A percentile compares a stretch with the other conserved stretches of the same genome.
These are phyloP conservation scores for Endotrypanum monterogeii DNA, from an alignment of 208 protist genomes.

Conservation along the genomic window DNA sequence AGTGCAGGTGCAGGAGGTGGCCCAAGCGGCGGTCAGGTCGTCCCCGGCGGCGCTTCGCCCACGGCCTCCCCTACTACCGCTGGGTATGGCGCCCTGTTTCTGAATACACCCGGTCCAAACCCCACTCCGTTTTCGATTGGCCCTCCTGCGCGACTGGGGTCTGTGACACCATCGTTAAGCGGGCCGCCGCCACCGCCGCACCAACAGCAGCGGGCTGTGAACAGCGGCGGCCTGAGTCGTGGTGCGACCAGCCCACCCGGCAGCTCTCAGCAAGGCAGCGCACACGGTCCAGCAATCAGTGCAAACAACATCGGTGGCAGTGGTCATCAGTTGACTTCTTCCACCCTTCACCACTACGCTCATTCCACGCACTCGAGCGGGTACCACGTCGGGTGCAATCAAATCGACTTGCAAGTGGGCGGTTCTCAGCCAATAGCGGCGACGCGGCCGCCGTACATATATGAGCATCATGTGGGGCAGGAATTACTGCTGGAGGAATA, in stretches of 20 bases:
- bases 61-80: slow-evolving; percentile 6
- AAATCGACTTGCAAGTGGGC: slow-evolving; percentile 9
- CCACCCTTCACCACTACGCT: slow-evolving; percentile 11
- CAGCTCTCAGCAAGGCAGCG: slow-evolving; percentile 22
- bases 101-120: neutral
- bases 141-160: neutral
- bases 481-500: slow-evolving; percentile 71
- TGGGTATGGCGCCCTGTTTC: slow-evolving; percentile 9
- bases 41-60: neutral
- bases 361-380: slow-evolving; percentile 7
- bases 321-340: slow-evolving; percentile 16
- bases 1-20: neutral
- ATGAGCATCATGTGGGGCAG: slow-evolving; percentile 64
- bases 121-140: neutral
- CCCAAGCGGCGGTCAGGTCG: neutral
- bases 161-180: neutral
- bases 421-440: slow-evolving; percentile 3
- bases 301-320: neutral
- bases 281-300: neutral
- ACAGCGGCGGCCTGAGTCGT: slow-evolving; percentile 3
- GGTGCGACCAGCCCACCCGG: slow-evolving; percentile 16
- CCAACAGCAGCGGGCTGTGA: slow-evolving; percentile 2
- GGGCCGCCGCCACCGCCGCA: neutral
- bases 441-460: slow-evolving; percentile 41
- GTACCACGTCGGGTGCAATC: neutral